Evolutionary conservation across 2,329 filamentous ascomycete species (phyloP).

Genomic region (Alternaria triticimaculans): DNA sequence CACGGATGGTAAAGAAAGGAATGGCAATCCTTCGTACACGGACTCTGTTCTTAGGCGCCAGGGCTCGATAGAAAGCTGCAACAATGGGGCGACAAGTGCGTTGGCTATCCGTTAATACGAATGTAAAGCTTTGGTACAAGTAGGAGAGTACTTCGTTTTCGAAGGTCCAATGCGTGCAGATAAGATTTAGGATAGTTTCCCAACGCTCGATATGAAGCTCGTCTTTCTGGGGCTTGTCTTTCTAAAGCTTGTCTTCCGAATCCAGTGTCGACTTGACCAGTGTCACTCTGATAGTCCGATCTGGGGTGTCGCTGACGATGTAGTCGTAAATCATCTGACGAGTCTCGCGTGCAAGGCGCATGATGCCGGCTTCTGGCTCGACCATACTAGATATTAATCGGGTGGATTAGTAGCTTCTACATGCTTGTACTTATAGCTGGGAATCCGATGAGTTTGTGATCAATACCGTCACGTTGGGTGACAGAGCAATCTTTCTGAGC

Average conservation of each 20-base stretch:
- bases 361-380: not conserved
- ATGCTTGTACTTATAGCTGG: not conserved
- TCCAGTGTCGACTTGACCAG: not conserved
- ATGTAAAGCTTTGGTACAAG: not conserved
- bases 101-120: not conserved
- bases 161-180: not conserved
- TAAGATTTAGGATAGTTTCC: not conserved
- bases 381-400: not conserved
- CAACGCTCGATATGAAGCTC: not conserved
- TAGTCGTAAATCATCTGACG: not conserved
- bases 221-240: not conserved
- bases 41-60: not conserved
- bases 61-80: not conserved
- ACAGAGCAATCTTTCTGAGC: not conserved
- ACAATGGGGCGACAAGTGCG: not conserved
- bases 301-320: not conserved
- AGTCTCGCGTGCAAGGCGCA: not conserved
- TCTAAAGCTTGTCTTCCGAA: not conserved
- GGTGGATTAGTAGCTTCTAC: not conserved
- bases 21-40: not conserved
- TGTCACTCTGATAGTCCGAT: not conserved
- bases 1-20: not conserved
- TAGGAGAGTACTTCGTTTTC: not conserved
- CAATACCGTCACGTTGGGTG: too few relatives aligned
- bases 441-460: not conserved